A percentile compares a stretch with the other conserved stretches of the same genome.
These are phyloP conservation scores for Geotrichum aggregatum DNA, from an alignment of 1,139 yeast genomes.

Conservation along the genomic window DNA sequence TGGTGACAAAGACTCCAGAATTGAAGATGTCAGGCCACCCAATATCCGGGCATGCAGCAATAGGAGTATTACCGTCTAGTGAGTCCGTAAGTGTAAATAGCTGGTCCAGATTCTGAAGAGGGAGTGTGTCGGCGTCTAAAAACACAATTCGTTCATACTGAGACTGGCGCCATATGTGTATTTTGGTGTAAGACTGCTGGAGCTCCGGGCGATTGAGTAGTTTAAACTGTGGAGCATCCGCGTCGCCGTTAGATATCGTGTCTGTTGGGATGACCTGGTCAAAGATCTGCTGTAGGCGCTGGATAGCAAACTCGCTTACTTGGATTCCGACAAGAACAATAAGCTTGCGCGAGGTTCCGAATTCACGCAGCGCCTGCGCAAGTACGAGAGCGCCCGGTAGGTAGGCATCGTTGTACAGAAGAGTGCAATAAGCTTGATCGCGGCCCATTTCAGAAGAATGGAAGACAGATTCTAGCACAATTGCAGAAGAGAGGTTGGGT, in stretches of 20 bases:
- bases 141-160: conserved; percentile 63
- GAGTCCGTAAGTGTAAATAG: conserved; percentile 40
- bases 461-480: not conserved
- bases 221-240: conserved; percentile 38
- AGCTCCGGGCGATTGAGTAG: conserved; percentile 71
- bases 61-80: conserved; percentile 21
- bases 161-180: conserved; percentile 63
- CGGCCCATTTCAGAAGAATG: conserved; percentile 2
- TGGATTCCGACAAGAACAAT: conserved; percentile 38
- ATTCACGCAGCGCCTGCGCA: conserved; percentile 43
- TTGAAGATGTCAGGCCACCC: conserved; percentile 97
- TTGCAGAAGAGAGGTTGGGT: not conserved
- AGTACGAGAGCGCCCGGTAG: conserved; percentile 73
- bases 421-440: conserved; percentile 56
- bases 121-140: conserved; percentile 79
- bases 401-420: conserved; percentile 62
- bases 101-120: conserved; percentile 46
- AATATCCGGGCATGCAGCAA: conserved; percentile 76
- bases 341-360: conserved; percentile 25
- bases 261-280: conserved; percentile 38
- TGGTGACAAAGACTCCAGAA: conserved; percentile 72
- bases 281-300: conserved; percentile 31
- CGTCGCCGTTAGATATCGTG: conserved; percentile 32
- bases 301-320: conserved; percentile 29
- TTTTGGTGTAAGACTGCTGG: conserved; percentile 64